Conservation (phyloP, 192 early-diverging fungal species). For the Coemansia sp. region DNA sequence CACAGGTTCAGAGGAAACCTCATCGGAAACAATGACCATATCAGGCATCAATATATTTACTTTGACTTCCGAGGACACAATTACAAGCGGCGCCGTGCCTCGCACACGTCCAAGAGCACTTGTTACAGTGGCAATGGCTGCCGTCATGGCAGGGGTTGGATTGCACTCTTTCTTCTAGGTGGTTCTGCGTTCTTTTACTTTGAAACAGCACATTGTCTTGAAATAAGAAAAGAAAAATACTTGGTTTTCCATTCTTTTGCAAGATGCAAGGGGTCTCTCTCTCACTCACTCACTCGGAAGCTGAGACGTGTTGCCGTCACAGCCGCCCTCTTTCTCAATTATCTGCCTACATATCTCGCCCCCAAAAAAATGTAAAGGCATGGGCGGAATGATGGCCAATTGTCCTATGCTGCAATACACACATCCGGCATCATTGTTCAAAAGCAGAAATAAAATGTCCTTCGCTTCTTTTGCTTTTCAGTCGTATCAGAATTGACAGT, state of each 20-base stretch:
- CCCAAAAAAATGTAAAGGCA: neutral
- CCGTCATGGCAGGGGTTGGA: constrained; percentile 4
- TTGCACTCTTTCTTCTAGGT: constrained; percentile 4
- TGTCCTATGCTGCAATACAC: neutral
- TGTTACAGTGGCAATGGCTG: neutral
- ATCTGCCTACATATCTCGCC: neutral
- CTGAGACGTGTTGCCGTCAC: neutral
- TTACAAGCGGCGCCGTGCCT: constrained; percentile 4
- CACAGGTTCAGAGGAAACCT: neutral
- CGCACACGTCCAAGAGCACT: neutral
- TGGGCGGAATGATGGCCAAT: neutral
- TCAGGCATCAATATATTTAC: constrained; percentile 4
- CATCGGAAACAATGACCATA: neutral
- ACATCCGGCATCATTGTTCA: neutral
- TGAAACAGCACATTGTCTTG: neutral
- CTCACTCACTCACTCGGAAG: neutral
- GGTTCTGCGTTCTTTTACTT: neutral
- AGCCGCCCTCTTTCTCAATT: neutral
- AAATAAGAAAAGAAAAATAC: neutral
- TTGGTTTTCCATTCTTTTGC: neutral
- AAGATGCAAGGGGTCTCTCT: neutral
- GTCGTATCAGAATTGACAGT: too few species aligned
- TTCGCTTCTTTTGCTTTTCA: too few species aligned
- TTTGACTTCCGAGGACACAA: constrained; percentile 8
- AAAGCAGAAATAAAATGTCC: neutral